A percentile compares a stretch with the other conserved stretches of the same genome.
phyloP scores from a whole-genome alignment of 768 basidiomycete genomes.

The Agaricus sinodeliciosus region DNA sequence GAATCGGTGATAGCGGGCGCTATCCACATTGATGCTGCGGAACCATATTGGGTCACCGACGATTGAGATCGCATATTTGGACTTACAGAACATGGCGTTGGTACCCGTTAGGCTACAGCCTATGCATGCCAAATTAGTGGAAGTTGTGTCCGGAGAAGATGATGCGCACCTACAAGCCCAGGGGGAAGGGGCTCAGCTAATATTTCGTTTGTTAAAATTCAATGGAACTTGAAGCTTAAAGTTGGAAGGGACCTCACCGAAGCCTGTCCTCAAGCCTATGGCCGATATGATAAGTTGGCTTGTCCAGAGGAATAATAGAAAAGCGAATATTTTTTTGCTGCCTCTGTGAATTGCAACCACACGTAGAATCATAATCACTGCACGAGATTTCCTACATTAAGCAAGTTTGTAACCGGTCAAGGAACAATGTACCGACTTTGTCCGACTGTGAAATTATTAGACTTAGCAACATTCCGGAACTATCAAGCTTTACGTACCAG shows the following conservation, averaged over 20 bases:
- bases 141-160: neutral
- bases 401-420: neutral
- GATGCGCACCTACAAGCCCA: conserved; percentile 15
- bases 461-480: too few relatives aligned
- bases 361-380: conserved; percentile 27
- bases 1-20: conserved; percentile 18
- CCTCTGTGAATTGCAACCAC: conserved; percentile 23
- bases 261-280: conserved; percentile 18
- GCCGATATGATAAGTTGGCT: conserved; percentile 19
- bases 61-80: neutral
- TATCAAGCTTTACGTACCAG: conserved; percentile 1
- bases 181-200: conserved; percentile 20
- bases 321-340: conserved; percentile 11
- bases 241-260: conserved; percentile 14
- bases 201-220: neutral
- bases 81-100: conserved; percentile 18
- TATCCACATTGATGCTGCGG: conserved; percentile 20
- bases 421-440: conserved; percentile 11
- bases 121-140: neutral
- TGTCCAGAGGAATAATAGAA: conserved; percentile 18
- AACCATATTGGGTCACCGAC: neutral
- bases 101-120: conserved; percentile 21
- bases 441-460: neutral
- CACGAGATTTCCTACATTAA: neutral
- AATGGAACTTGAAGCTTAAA: neutral